Evolutionary conservation across 305 asterid species (phyloP).

Genomic region (Fraxinus nigra): DNA sequence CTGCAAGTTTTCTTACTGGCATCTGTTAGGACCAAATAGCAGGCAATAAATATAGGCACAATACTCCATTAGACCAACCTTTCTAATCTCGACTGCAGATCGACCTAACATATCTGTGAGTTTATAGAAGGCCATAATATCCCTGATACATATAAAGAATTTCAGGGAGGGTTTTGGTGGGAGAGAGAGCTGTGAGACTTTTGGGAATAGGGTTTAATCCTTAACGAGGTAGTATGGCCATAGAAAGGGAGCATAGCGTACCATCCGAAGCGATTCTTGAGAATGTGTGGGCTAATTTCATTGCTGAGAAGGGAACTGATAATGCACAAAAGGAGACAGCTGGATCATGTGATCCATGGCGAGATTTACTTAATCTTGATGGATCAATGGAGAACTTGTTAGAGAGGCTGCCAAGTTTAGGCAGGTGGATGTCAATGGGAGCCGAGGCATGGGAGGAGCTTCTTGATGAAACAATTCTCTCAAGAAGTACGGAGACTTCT

Average conservation of each 20-base stretch:
- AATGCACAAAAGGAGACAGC: not conserved
- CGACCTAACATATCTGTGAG: not conserved
- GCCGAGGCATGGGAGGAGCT: conserved; percentile 60
- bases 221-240: conserved; percentile 17
- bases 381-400: conserved; percentile 24
- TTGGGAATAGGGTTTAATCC: not conserved
- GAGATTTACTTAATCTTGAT: conserved; percentile 41
- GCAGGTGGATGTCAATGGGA: conserved; percentile 69
- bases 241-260: conserved; percentile 15
- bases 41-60: not conserved
- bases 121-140: not conserved
- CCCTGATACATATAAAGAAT: not conserved
- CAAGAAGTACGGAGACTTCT: not conserved
- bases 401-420: conserved; percentile 66
- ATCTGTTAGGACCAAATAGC: conserved; percentile 24
- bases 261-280: conserved; percentile 50
- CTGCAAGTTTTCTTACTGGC: conserved; percentile 43
- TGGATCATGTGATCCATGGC: conserved; percentile 28
- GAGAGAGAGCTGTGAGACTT: not conserved
- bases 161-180: not conserved
- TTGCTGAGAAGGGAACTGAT: conserved; percentile 31
- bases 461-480: conserved; percentile 34
- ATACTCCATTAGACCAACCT: not conserved
- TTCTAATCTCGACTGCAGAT: not conserved
- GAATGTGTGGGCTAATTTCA: conserved; percentile 71